Conservation (phyloP, 805 yeast species). For the Metschnikowia hibisci region DNA sequence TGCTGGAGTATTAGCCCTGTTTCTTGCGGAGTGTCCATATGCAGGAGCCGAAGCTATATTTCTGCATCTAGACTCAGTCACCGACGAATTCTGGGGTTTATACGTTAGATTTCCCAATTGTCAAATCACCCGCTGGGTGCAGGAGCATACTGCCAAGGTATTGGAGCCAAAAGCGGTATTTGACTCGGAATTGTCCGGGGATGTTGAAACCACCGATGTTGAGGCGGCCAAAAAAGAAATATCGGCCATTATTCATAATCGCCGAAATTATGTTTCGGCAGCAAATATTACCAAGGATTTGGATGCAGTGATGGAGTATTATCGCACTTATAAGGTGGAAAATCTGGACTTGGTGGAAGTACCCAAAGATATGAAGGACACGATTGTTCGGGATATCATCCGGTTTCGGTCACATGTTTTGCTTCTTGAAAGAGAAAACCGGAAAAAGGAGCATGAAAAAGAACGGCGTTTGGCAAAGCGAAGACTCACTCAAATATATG, state of each 20-base stretch:
- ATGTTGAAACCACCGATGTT: not conserved
- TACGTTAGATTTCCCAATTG: conserved; percentile 29
- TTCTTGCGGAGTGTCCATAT: conserved; percentile 13
- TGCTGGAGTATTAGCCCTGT: conserved; percentile 29
- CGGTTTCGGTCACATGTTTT: conserved; percentile 55
- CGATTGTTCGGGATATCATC: conserved; percentile 50
- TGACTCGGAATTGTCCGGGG: conserved; percentile 7
- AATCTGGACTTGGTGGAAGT: conserved; percentile 54
- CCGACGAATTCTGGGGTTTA: conserved; percentile 32
- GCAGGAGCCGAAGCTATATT: conserved; percentile 25
- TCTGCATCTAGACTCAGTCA: conserved; percentile 25
- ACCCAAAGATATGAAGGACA: conserved; percentile 50
- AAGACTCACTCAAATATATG: conserved; percentile 44
- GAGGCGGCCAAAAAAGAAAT: not conserved
- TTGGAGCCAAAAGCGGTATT: conserved; percentile 7
- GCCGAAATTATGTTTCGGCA: conserved; percentile 17
- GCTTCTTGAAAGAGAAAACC: conserved; percentile 47
- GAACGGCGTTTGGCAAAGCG: conserved; percentile 49
- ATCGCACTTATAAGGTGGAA: conserved; percentile 48
- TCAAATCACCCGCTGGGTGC: conserved; percentile 17
- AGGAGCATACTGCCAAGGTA: conserved; percentile 1
- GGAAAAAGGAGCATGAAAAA: conserved; percentile 43
- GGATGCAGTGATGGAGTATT: conserved; percentile 33
- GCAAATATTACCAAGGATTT: conserved; percentile 33
- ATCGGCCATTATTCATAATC: conserved; percentile 16